A percentile compares a stretch with the other conserved stretches of the same genome.
These are phyloP conservation scores for Coniophora puteana DNA, from an alignment of 1,284 basidiomycete genomes.

Conservation along the genomic window DNA sequence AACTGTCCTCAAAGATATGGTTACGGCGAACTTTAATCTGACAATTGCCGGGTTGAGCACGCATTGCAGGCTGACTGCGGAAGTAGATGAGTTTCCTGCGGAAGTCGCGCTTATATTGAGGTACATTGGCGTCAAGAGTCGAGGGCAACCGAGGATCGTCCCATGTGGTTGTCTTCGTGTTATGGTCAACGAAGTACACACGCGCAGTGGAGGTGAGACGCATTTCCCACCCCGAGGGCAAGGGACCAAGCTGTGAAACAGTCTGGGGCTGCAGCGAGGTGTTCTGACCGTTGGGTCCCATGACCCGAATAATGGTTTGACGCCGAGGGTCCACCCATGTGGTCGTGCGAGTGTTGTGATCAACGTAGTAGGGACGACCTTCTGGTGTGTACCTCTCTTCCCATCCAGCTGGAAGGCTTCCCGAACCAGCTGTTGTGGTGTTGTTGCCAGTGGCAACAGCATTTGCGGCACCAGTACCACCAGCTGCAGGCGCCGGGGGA, in stretches of 20 bases:
- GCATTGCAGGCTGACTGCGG: slow-evolving; percentile 90
- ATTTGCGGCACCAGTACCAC: slow-evolving; percentile 28
- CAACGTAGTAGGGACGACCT: slow-evolving; percentile 91
- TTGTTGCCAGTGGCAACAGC: slow-evolving; percentile 49
- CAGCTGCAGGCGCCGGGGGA: slow-evolving; percentile 26
- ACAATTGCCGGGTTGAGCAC: slow-evolving; percentile 87
- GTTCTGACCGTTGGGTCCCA: slow-evolving; percentile 84
- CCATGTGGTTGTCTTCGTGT: slow-evolving; percentile 98
- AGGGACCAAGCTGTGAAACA: slow-evolving; percentile 86
- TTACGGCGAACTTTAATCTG: slow-evolving; percentile 93
- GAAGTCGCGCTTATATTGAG: slow-evolving; percentile 97
- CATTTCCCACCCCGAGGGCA: slow-evolving; percentile 97
- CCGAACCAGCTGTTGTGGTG: slow-evolving; percentile 74
- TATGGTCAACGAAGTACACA: slow-evolving; percentile 97
- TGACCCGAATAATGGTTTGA: slow-evolving; percentile 86
- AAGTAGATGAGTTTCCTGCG: slow-evolving; percentile 95
- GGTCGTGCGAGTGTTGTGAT: slow-evolving; percentile 92
- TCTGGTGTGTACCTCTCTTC: slow-evolving; percentile 95
- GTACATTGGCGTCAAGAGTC: slow-evolving; percentile 83
- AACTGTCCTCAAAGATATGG: slow-evolving; percentile 94
- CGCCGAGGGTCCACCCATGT: slow-evolving; percentile 95
- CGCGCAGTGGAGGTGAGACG: slow-evolving; percentile 90
- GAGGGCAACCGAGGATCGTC: slow-evolving; percentile 91
- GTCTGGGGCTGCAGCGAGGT: slow-evolving; percentile 82
- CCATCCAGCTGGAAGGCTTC: slow-evolving; percentile 89